Evolutionary conservation across 768 basidiomycete genomes (phyloP), one percentile per base, ranked within the genome.

Genomic region (Tricholoma terreum): DNA sequence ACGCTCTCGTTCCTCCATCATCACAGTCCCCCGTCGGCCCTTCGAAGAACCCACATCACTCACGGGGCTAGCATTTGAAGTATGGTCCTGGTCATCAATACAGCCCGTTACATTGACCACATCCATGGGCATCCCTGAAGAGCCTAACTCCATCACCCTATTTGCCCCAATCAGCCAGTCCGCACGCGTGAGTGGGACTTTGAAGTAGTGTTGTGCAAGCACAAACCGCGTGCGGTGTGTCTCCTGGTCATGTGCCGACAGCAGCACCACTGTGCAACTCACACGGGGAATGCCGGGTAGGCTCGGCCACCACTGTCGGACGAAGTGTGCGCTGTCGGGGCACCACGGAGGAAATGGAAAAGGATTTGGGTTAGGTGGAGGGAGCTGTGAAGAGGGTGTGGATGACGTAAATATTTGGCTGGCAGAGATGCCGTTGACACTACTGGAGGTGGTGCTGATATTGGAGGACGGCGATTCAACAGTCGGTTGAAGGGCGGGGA

Each of bases 221-320:
- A 87, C 83, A 60, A 84, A 89, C 31, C 80, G 73, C 42, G 81
- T 85, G 2, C 77, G 75, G 57, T 85, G 84, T 14, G 83, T 84
- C 7, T 75, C 70, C n/a, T 75, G 79, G 60, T 88, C 82, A 57
- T 87, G 85, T 10, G 79, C 75, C 0, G 85, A 83, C 3, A 89
- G 79, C 1, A 90, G 76, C 19, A 89, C 80, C 19, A 89, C 87
- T 0, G 87, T 87, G 63, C 86, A 89, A 69, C 86, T 88, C 8
- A 88, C 78, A 22, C 83, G 77, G 1, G 85, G 88, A 11, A 89
- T 80, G 1, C 77, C 75, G 0, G 83, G 78, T 3, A 89, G 70
- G 2, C 81, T 83, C 1, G 88, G 88, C 88, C 88, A 90, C 88
- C 88, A 90, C 59, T 90, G 88, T 10, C 88, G 82, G 5, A 90